Evolutionary conservation across 2,329 filamentous ascomycete species (phyloP), one percentile per base, ranked within the genome.

Genomic region (Fusarium tricinctum): DNA sequence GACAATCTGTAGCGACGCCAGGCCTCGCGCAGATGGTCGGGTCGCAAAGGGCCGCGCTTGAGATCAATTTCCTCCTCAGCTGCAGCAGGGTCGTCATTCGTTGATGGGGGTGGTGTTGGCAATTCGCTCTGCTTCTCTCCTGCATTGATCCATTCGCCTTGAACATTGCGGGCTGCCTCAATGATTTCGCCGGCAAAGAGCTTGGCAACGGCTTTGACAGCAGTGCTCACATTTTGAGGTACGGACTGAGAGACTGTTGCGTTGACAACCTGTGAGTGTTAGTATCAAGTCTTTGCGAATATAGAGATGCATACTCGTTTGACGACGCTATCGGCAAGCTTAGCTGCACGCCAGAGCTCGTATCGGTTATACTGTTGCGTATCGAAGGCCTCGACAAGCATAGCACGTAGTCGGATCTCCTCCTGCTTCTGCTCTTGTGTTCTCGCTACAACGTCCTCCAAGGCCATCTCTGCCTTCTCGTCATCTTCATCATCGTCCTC

Each of bases 201-300:
- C 78, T 95, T 95, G 47, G 90, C 89, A 20, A 92, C 91, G 0
- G 90, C 88, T 48, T 89, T 90, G 74, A 94, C 90, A n/a, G 91
- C 90, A 22, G 91, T 88, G 64, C 92, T 89, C 49, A 94, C 90
- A 71, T 88, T 91, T 20, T 87, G 84, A 0, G 91, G 91, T 0
- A 93, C 92, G 3, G 91, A 93, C 76, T 94, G 92, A 0, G 91
- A 93, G 10, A 94, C 89, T 3, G 92, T 93, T 60, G 92, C 91
- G 74, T 94, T 95, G 75, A 93, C 90, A 63, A 94, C 87, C 85
- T 90, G 63, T 42, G 17, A 28, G 35, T 28, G 49, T 73, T 17
- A 72, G 69, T 52, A 48, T 30, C 6, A 30, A 20, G 2, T 48
- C 8, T 33, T 22, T 10, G 5, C 2, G 0, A 22, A 20, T 14